Percentiles rank a stretch among this genome's conserved stretches.
Evolutionary conservation across 805 yeast species (phyloP).

Genomic region (Debaryomyces tyrocola): DNA sequence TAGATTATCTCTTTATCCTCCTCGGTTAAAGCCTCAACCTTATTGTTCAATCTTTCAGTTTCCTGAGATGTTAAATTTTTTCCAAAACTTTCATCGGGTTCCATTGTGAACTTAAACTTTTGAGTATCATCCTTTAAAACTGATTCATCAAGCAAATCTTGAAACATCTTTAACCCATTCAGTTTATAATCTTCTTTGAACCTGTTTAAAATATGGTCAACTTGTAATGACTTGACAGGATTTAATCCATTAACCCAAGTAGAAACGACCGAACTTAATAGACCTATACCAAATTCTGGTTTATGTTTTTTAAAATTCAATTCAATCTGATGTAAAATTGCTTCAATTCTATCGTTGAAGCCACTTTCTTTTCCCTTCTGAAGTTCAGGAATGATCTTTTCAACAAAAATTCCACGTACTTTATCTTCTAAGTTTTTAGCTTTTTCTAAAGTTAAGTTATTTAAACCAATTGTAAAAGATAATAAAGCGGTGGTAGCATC

Average conservation of each 20-base stretch:
- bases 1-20: constrained; percentile 58
- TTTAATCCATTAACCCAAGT: constrained; percentile 84
- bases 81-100: constrained; percentile 62
- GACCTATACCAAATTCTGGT: constrained; percentile 83
- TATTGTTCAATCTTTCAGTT: constrained; percentile 43
- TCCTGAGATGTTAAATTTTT: constrained; percentile 57
- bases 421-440: constrained; percentile 49
- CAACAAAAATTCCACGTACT: constrained; percentile 47
- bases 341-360: constrained; percentile 59
- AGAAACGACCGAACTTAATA: constrained; percentile 73
- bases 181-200: constrained; percentile 62
- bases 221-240: constrained; percentile 67
- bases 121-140: constrained; percentile 49
- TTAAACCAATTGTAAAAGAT: constrained; percentile 81
- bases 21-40: constrained; percentile 46
- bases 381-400: constrained; percentile 36
- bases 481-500: constrained; percentile 78
- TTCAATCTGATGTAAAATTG: constrained; percentile 86
- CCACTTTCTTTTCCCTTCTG: constrained; percentile 16
- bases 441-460: constrained; percentile 58
- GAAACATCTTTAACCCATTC: constrained; percentile 55
- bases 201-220: constrained; percentile 55
- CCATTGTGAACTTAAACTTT: constrained; percentile 71
- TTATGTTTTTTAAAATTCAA: constrained; percentile 80
- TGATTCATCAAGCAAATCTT: constrained; percentile 54